Evolutionary conservation across 2,329 filamentous ascomycete genomes (phyloP), one percentile per base, ranked within the genome.

Genomic region (Thelonectria rubi): DNA sequence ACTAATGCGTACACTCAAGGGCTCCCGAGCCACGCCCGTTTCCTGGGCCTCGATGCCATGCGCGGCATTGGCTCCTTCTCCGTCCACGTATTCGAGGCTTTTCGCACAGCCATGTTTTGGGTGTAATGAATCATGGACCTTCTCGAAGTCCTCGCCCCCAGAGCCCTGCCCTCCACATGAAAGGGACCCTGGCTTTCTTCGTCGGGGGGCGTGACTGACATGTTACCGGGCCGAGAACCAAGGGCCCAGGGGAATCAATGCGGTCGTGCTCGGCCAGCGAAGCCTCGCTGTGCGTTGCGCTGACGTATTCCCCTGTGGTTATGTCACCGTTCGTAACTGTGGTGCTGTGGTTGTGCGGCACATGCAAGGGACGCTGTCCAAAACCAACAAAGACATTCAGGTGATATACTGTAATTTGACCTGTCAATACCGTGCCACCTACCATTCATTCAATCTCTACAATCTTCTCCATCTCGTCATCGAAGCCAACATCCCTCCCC

Each of bases 1-100:
- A 71, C 68, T 70, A 70, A 71, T 71, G 69, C 69, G 67, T 52
- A 65, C 69, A 70, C 69, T 70, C 67, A 71, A 56, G 47, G 26
- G 64, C n/a, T n/a, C 46, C 46, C 45, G 37, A 55, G 58, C 58
- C 54, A 57, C 55, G 55, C 55, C 45, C 55, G 52, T 20, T 30
- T 47, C 14, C 43, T 26, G 20, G 50, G 32, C 43, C 21, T 21
- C 49, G 40, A 42, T 55, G 17, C 11, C 3, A 37, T 37, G 34
- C 34, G 34, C 15, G 30, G 17, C 45, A 24, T 39, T 30, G 48
- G 47, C 24, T 21, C 24, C 12, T 50, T 30, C 48, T 32, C 51
- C 34, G 51, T 48, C 40, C 43, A 46, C 32, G 11, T 21, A 32
- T 48, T n/a, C 3, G 6, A 24, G 14, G 34, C n/a, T n/a, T 12